A percentile compares a stretch with the other conserved stretches of the same genome.
These are phyloP conservation scores for Starmerella stigmatis DNA, from an alignment of 805 yeast genomes.

Conservation along the genomic window DNA sequence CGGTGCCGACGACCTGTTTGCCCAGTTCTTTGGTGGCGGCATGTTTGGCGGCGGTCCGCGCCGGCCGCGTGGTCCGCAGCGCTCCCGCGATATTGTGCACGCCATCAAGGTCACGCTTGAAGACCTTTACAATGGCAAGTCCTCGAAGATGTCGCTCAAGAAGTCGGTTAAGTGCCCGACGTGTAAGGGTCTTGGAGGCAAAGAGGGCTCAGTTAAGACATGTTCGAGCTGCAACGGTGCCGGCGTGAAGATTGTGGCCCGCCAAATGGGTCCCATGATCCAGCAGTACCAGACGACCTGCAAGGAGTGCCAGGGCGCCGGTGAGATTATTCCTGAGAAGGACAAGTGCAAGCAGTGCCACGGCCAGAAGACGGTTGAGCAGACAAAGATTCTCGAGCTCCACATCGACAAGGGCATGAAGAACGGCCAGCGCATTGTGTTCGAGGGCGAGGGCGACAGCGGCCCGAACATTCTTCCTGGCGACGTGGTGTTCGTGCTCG, in stretches of 20 bases:
- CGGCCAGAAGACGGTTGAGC: conserved; percentile 79
- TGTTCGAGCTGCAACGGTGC: conserved; percentile 84
- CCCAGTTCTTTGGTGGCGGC: conserved; percentile 74
- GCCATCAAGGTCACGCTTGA: conserved; percentile 75
- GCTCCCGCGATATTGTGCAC: conserved; percentile 87
- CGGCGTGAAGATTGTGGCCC: conserved; percentile 83
- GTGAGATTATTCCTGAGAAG: conserved; percentile 75
- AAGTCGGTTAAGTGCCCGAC: conserved; percentile 78
- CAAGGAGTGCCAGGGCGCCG: conserved; percentile 85
- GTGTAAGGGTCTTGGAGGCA: conserved; percentile 96
- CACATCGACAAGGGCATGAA: conserved; percentile 95
- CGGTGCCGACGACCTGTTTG: conserved; percentile 62
- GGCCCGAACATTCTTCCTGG: conserved; percentile 93
- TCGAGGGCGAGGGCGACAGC: conserved; percentile 95
- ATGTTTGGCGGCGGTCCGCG: conserved; percentile 47
- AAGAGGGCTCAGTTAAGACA: conserved; percentile 74
- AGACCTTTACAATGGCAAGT: conserved; percentile 44
- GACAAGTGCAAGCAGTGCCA: conserved; percentile 79
- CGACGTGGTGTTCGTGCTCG: conserved; percentile 85
- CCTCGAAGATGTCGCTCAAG: conserved; percentile 85
- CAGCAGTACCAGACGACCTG: conserved; percentile 95
- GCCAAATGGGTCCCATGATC: conserved; percentile 99
- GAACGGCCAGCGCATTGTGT: conserved; percentile 81
- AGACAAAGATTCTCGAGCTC: conserved; percentile 88
- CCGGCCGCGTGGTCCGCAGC: conserved; percentile 71